Evolutionary conservation across 2,329 filamentous ascomycete species (phyloP).

Genomic region (Penicillium sp.): DNA sequence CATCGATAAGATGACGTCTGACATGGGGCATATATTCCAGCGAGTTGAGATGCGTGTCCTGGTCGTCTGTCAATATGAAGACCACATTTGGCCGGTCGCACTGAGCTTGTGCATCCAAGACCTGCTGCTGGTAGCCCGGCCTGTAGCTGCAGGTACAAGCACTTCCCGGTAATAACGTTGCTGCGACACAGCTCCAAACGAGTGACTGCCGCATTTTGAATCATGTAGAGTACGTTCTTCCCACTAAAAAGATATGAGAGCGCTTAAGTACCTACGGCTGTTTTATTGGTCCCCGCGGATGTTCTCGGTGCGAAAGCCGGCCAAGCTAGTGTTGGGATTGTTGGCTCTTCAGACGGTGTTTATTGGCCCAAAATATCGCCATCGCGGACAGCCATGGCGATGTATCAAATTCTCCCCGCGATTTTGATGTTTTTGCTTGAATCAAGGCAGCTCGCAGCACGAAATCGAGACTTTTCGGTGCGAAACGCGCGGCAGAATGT

Average conservation of each 20-base stretch:
- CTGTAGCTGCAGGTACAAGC: too few species aligned
- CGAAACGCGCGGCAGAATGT: neutral
- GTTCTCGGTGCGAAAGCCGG: neutral
- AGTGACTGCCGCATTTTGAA: neutral
- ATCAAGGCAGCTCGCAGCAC: too few species aligned
- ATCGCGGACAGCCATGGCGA: neutral
- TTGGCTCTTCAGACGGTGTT: too few species aligned
- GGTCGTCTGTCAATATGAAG: slow-evolving; percentile 66
- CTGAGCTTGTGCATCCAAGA: neutral
- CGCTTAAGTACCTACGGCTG: too few species aligned
- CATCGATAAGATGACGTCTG: slow-evolving; percentile 15
- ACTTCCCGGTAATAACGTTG: too few species aligned
- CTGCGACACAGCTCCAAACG: too few species aligned
- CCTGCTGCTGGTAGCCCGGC: neutral
- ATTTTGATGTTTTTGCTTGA: too few species aligned
- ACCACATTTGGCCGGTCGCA: slow-evolving; percentile 52
- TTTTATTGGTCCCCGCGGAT: too few species aligned
- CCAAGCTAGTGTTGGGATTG: neutral
- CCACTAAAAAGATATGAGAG: too few species aligned
- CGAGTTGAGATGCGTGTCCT: slow-evolving; percentile 45
- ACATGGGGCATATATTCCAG: slow-evolving; percentile 52
- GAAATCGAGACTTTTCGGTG: neutral
- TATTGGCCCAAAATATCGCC: neutral
- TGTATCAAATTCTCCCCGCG: too few species aligned
- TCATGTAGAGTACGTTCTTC: neutral